Percentiles rank a stretch among this genome's conserved stretches.
Evolutionary conservation across 2,329 filamentous ascomycete species (phyloP).

Genomic region (Ceratocystiopsis sp.): DNA sequence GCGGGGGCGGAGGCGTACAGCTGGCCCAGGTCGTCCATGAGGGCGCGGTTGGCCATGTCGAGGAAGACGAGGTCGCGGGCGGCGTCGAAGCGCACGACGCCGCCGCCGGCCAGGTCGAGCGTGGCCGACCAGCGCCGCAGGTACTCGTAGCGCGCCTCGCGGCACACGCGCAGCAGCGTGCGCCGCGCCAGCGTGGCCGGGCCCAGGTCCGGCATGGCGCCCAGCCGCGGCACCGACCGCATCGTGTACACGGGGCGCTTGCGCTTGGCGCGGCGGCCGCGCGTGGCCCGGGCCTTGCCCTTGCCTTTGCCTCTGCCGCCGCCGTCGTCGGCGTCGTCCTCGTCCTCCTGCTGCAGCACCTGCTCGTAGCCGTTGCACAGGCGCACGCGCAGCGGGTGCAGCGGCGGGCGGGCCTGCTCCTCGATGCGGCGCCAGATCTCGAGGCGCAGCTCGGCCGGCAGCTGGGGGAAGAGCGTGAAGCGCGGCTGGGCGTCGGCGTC

Average conservation of each 20-base stretch:
- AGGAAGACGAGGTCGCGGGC: slow-evolving; percentile 6
- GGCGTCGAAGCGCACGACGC: slow-evolving; percentile 5
- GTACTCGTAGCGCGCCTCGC: slow-evolving; percentile 7
- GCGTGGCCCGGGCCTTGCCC: no score
- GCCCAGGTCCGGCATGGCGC: slow-evolving; percentile 8
- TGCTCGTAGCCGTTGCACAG: slow-evolving; percentile 7
- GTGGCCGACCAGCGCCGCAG: slow-evolving; percentile 1
- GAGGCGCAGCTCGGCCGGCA: slow-evolving; percentile 9
- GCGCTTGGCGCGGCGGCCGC: no score
- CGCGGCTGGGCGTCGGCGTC: no score
- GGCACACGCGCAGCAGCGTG: slow-evolving; percentile 4
- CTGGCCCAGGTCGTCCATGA: slow-evolving; percentile 4
- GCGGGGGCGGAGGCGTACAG: not conserved
- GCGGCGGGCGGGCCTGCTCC: not conserved
- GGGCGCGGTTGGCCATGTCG: slow-evolving; percentile 6
- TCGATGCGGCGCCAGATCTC: slow-evolving; percentile 5
- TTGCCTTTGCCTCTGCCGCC: no score
- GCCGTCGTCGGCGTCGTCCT: not conserved
- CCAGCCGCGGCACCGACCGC: slow-evolving; percentile 3
- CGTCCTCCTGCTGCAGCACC: not conserved
- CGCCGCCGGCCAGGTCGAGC: slow-evolving; percentile 1
- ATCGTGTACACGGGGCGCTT: not conserved
- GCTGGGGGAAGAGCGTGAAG: slow-evolving; percentile 3
- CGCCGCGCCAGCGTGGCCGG: slow-evolving; percentile 3
- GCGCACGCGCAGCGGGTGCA: slow-evolving; percentile 9